Evolutionary conservation across 2,329 filamentous ascomycete species (phyloP).

Genomic region (Colletotrichum sp.): DNA sequence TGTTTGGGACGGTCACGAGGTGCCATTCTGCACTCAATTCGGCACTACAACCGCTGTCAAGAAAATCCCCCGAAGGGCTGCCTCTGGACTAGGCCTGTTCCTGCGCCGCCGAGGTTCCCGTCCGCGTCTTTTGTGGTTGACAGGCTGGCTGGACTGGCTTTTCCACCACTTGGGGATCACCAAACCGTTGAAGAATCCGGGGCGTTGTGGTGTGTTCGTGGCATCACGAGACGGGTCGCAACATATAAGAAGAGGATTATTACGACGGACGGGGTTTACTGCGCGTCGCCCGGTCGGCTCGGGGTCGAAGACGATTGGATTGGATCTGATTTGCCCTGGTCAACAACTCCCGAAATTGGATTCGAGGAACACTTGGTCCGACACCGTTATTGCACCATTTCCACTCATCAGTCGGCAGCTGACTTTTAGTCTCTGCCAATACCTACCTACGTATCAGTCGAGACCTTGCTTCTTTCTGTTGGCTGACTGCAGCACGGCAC

Average conservation of each 20-base stretch:
- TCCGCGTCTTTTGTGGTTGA: not conserved
- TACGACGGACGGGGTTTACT: not conserved
- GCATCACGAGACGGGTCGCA: not conserved
- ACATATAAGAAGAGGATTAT: not conserved
- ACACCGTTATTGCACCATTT: not conserved
- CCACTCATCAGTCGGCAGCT: not conserved
- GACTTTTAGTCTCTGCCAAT: not conserved
- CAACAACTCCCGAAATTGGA: not conserved
- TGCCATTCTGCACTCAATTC: conserved; percentile 9
- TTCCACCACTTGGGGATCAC: not conserved
- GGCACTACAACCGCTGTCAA: not conserved
- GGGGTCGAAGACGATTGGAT: not conserved
- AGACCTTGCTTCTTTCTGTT: not conserved
- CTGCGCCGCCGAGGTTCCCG: not conserved
- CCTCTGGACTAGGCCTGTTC: not conserved
- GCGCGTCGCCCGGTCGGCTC: not conserved
- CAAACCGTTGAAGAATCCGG: not conserved
- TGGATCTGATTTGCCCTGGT: not conserved
- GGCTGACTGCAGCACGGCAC: not conserved
- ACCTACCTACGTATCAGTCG: not conserved
- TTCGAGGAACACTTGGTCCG: not conserved
- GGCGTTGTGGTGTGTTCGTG: not conserved
- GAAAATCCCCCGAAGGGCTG: not conserved
- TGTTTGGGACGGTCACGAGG: conserved; percentile 16
- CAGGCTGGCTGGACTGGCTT: not conserved